Evolutionary conservation across 495 filamentous ascomycete species (phyloP), one percentile per base, ranked within the genome.

Genomic region (Penicillium verhagenii): DNA sequence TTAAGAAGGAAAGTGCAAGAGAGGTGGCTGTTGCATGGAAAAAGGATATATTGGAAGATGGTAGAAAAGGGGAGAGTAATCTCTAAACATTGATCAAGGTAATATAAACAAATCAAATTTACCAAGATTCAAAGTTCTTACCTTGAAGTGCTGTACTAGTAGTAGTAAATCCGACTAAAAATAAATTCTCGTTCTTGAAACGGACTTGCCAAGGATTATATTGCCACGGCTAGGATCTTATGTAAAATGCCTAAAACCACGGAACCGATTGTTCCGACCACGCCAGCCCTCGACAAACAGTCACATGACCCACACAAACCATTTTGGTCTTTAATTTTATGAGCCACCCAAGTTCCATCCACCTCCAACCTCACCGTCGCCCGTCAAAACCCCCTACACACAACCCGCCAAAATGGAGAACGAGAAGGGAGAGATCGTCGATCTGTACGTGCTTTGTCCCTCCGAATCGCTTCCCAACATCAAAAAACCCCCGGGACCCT

Each of bases 371-470:
- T 69, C 70, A 70, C 66, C 71, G 68, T 72, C 70, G 66, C 68
- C 71, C 65, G 69, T 67, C 68, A 66, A 70, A 67, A 71, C 69
- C 58, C 42, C 56, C 61, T 61, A 76, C 66, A 63, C 63, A 70
- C 47, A 68, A 72, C 56, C 74, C 74, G 76, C 71, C 73, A 86
- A 79, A 71, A 95, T 95, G 91, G 91, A 96, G 80, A 95, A 95
- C 87, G 91, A 95, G 79, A 90, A 90, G 80, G 93, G 94, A 83
- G 91, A 97, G 74, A 90, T 97, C 79, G 94, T 97, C 77, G 94
- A 98, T 81, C 90, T 98, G 91, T 97, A 86, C 71, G 84, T 79
- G 21, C 21, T 25, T 45, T 7, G 42, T 26, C 33, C 33, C 42
- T 45, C 23, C 13, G 21, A 25, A 45, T 25, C 23, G 20, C 21